These are phyloP conservation scores for Blastomyces emzantsi DNA, from an alignment of 2,329 filamentous ascomycete species.

Conservation along the genomic window DNA sequence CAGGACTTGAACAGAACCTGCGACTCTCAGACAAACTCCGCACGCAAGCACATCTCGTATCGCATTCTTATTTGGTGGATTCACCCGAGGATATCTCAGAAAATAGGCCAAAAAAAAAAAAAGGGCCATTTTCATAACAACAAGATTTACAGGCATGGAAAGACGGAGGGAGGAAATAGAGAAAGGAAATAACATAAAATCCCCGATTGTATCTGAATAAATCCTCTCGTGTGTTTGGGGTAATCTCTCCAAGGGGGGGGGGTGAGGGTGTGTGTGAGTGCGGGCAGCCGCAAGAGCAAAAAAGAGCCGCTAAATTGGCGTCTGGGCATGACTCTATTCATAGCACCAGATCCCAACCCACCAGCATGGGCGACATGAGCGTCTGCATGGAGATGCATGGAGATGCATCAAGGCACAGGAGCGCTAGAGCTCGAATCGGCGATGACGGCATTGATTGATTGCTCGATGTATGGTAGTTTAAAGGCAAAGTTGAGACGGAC, in stretches of 20 bases:
- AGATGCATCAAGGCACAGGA: background rate
- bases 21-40: background rate
- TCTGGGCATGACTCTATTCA: slow-evolving; percentile 2
- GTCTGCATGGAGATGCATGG: background rate
- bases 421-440: background rate
- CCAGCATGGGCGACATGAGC: background rate
- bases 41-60: background rate
- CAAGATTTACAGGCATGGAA: background rate
- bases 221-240: background rate
- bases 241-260: background rate
- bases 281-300: background rate
- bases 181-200: background rate
- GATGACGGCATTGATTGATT: background rate
- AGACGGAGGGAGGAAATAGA: background rate
- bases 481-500: background rate
- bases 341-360: background rate
- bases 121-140: background rate
- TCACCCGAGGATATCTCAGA: background rate
- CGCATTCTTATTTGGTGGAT: background rate
- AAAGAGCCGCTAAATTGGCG: background rate
- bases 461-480: background rate
- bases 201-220: background rate
- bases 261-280: background rate
- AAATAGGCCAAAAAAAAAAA: background rate
- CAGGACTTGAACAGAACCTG: background rate